Evolutionary conservation across 2,329 filamentous ascomycete genomes (phyloP).

Genomic region (Scedosporium boydii): DNA sequence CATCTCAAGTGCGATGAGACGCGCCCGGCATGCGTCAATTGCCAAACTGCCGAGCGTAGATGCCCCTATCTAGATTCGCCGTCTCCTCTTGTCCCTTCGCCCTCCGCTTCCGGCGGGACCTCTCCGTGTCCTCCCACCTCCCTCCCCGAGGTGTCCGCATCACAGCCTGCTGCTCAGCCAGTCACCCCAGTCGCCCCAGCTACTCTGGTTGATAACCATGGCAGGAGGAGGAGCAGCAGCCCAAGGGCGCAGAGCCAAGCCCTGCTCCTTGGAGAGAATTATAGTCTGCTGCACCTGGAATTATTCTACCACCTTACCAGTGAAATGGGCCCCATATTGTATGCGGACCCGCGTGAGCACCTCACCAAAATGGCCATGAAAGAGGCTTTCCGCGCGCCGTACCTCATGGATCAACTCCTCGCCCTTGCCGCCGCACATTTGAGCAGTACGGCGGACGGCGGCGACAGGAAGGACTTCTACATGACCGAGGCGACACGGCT

Average conservation of each 20-base stretch:
- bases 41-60: constrained; percentile 23
- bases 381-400: constrained; percentile 26
- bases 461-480: constrained; percentile 16
- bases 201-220: neutral
- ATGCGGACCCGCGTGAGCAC: constrained; percentile 15
- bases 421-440: constrained; percentile 34
- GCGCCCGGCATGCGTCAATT: constrained; percentile 29
- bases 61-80: constrained; percentile 21
- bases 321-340: neutral
- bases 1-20: constrained; percentile 34
- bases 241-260: constrained; percentile 1
- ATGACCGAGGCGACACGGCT: constrained; percentile 30
- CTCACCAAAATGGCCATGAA: constrained; percentile 17
- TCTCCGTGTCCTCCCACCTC: neutral
- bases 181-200: neutral
- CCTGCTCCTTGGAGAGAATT: constrained; percentile 15
- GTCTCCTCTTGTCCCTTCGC: neutral
- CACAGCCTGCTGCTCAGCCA: neutral
- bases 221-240: neutral
- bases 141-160: too few species aligned
- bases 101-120: neutral
- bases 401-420: constrained; percentile 36
- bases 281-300: constrained; percentile 27
- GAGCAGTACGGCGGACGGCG: constrained; percentile 17
- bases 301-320: constrained; percentile 19